Percentiles rank a stretch among this genome's conserved stretches.
Evolutionary conservation across 2,329 filamentous ascomycete species (phyloP).

Genomic region (Fusarium palustre): DNA sequence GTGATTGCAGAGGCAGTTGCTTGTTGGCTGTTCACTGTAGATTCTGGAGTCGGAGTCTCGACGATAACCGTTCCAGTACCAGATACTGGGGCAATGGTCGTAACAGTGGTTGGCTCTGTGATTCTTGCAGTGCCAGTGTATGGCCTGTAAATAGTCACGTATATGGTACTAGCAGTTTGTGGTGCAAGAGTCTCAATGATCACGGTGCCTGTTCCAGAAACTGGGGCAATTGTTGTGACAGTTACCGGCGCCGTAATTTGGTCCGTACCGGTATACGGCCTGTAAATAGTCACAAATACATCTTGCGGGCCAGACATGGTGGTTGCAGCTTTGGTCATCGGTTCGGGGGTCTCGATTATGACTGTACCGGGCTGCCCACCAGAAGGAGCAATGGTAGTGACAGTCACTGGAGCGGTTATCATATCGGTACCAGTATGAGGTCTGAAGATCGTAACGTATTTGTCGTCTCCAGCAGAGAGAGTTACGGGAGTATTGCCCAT

Average conservation of each 20-base stretch:
- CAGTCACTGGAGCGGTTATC: constrained; percentile 24
- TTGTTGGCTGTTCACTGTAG: not conserved
- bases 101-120: constrained; percentile 14
- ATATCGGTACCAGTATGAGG: constrained; percentile 28
- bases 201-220: constrained; percentile 31
- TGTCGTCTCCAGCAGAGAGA: constrained; percentile 8
- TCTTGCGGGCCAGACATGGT: constrained; percentile 1
- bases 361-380: constrained; percentile 30
- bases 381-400: constrained; percentile 20
- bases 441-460: constrained; percentile 33
- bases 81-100: constrained; percentile 15
- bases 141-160: constrained; percentile 15
- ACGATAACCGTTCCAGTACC: constrained; percentile 29
- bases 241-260: constrained; percentile 21
- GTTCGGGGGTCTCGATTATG: constrained; percentile 29
- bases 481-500: not conserved
- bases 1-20: not conserved
- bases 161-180: constrained; percentile 7
- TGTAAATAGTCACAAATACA: constrained; percentile 27
- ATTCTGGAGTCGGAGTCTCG: constrained; percentile 21
- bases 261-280: constrained; percentile 20
- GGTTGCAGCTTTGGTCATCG: not conserved
- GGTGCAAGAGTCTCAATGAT: constrained; percentile 25
- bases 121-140: constrained; percentile 14
- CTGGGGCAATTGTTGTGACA: constrained; percentile 22